Evolutionary conservation across 1,284 basidiomycete species (phyloP).

Genomic region (Tetrapyrgos nigripes): DNA sequence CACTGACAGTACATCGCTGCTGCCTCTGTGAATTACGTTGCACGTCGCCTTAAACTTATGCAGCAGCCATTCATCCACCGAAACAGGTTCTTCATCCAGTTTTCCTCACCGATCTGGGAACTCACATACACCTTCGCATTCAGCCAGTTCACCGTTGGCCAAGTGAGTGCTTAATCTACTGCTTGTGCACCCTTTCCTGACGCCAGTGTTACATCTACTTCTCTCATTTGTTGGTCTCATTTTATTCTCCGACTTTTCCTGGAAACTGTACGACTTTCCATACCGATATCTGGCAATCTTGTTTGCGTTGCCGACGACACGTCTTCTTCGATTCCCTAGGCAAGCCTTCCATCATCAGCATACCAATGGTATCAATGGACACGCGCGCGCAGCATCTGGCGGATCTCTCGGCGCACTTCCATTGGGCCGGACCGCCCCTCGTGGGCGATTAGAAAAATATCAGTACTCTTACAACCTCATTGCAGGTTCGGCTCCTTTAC

Average conservation of each 20-base stretch:
- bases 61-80: background rate
- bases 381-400: background rate
- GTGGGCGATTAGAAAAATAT: slow-evolving; percentile 43
- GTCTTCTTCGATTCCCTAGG: no score
- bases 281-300: no score
- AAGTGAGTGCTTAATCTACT: background rate
- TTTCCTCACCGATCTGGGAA: background rate
- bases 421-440: slow-evolving; percentile 17
- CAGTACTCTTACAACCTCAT: slow-evolving; percentile 52
- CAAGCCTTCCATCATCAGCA: no score
- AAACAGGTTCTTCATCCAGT: background rate
- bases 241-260: no score
- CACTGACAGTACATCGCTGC: no score
- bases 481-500: slow-evolving; percentile 46
- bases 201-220: no score
- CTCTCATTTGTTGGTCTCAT: no score
- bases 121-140: background rate
- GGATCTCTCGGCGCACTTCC: slow-evolving; percentile 15
- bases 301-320: no score
- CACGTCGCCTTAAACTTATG: no score
- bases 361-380: background rate
- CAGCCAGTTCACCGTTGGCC: background rate
- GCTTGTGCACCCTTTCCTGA: no score
- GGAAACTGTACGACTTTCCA: no score
- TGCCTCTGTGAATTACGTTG: no score